Evolutionary conservation across 2,329 filamentous ascomycete species (phyloP), one percentile per base, ranked within the genome.

Genomic region (Zopfia rhizophila): DNA sequence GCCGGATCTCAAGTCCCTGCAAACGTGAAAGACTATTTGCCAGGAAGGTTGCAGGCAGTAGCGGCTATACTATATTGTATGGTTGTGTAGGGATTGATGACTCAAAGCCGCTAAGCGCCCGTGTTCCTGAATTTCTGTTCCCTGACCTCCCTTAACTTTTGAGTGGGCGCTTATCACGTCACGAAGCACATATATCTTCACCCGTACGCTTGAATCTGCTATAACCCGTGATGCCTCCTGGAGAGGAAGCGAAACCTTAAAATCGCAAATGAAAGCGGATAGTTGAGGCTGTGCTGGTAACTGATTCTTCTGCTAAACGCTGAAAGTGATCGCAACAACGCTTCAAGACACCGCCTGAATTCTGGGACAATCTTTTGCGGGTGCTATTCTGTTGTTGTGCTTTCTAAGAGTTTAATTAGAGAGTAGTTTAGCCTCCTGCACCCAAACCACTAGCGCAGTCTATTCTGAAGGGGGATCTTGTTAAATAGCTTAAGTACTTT

Each of bases 361-460:
- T 45, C 41, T 50, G 44, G 47, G 47, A 50, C 41, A 51, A 43
- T 28, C 49, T 53, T 46, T 53, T 41, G 7, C 23, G 19, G 48
- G 36, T 52, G 28, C 40, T 32, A 27, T 40, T 52, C 19, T 49
- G 38, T 41, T 32, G 39, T 49, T 39, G 39, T 42, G 46, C 46
- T 4, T 37, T 53, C 24, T 28, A 36, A 51, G 49, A 53, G 29
- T 53, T 53, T 24, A 41, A 53, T 30, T 23, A 41, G 45, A 17
- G 47, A 33, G 33, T 35, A 30, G 37, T 39, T 42, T 41, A 43
- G 30, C 21, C 47, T 25, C 16, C 33, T 51, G 24, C 27, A 12
- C 35, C 36, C 13, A 16, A 50, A 48, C 35, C 23, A 27, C 35
- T 24, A 22, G 27, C 41, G 25, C 14, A 29, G 33, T 24, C 27